Evolutionary conservation across 164 flowering plant genomes (phyloP), one percentile per base, ranked within the genome.

Genomic region (Macadamia integrifolia): DNA sequence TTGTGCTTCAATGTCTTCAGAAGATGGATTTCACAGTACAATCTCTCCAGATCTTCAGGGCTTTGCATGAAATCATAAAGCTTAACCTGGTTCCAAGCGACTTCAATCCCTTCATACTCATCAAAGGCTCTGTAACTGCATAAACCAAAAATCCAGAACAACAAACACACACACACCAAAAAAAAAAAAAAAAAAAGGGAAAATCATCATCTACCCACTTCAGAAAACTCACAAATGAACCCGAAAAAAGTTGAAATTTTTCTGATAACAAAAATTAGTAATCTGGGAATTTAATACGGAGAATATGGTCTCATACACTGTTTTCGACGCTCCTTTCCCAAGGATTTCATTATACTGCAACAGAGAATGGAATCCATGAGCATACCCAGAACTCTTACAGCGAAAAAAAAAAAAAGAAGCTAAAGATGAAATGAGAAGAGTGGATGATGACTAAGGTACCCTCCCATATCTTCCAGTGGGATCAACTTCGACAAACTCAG

Each of bases 401-500:
- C 10, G 52, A 50, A 61, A 52, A 10, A 64, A 43, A 52, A 57
- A 64, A 43, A 30, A 3, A 53, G 9, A 6, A 57, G 43, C 13
- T 6, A 5, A 17, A 23, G 40, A 59, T 14, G 7, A 53, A 53
- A 17, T 14, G n/a, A 17, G 52, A 58, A 67, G 42, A 44, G 23
- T 23, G 23, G 23, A 46, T 8, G 42, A 13, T 14, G 40, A 23
- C 0, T 35, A 35, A 35, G 40, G 44, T 56, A 93, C 98, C 84
- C 96, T 87, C 72, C 97, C 98, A 83, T 93, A 93, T 91, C 98
- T 91, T 68, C 98, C 96, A 66, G 92, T 85, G 40, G 98, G 98
- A 88, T 93, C 98, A 81, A 91, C 89, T 83, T 93, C 98, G 57
- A 83, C 89, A 76, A 84, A 91, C 69, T 85, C 93, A 63, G 85